A percentile compares a stretch with the other conserved stretches of the same genome.
Evolutionary conservation across 1,139 yeast genomes (phyloP).

Genomic region (Pichia sp.): DNA sequence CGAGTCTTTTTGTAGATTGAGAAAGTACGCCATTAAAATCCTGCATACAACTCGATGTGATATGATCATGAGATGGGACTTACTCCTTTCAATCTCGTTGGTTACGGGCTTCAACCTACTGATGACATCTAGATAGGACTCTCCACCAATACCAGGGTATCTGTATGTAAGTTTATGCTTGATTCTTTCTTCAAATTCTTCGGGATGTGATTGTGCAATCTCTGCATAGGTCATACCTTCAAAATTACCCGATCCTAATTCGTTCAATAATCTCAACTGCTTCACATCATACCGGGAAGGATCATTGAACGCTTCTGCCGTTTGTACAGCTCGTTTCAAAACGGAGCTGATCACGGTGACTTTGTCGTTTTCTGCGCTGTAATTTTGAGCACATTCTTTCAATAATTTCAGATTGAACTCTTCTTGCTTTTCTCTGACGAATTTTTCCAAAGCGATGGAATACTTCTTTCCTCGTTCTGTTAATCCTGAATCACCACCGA

Average conservation of each 20-base stretch:
- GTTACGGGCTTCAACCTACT: slow-evolving; percentile 85
- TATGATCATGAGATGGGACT: slow-evolving; percentile 76
- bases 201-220: slow-evolving; percentile 65
- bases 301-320: slow-evolving; percentile 71
- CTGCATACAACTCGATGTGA: slow-evolving; percentile 91
- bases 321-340: slow-evolving; percentile 72
- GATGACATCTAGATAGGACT: slow-evolving; percentile 87
- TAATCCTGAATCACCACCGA: slow-evolving; percentile 85
- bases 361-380: slow-evolving; percentile 39
- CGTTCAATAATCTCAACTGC: slow-evolving; percentile 91
- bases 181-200: slow-evolving; percentile 73
- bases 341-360: slow-evolving; percentile 94
- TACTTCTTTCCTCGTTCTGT: slow-evolving; percentile 78
- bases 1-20: slow-evolving; percentile 76
- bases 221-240: slow-evolving; percentile 91
- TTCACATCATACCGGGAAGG: slow-evolving; percentile 65
- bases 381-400: slow-evolving; percentile 38
- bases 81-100: slow-evolving; percentile 87
- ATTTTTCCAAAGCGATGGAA: slow-evolving; percentile 64
- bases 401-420: slow-evolving; percentile 42
- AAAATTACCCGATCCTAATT: slow-evolving; percentile 85
- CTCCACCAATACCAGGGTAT: slow-evolving; percentile 96
- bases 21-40: slow-evolving; percentile 79
- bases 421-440: slow-evolving; percentile 67
- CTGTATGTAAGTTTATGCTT: slow-evolving; percentile 75